Evolutionary conservation across 257 asterid genomes (phyloP).

Genomic region (Petunia secreta): DNA sequence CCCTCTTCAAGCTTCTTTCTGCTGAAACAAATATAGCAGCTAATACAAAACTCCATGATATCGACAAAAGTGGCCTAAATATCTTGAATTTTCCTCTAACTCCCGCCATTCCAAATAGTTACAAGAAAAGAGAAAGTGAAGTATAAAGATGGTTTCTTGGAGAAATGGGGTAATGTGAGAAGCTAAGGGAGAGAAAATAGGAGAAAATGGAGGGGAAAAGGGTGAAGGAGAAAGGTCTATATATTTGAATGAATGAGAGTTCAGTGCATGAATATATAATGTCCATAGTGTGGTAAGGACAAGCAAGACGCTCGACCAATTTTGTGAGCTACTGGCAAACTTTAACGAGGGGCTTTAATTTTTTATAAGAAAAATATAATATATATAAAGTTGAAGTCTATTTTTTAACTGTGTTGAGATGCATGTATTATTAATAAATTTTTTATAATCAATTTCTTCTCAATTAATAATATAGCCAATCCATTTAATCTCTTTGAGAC

Average conservation of each 20-base stretch:
- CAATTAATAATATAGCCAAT: no score
- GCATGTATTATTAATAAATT: no score
- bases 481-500: no score
- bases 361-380: no score
- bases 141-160: constrained; percentile 3
- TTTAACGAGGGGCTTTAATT: no score
- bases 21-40: constrained; percentile 85
- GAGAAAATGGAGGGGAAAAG: constrained; percentile 14
- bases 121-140: not conserved
- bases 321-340: no score
- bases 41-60: constrained; percentile 68
- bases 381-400: no score
- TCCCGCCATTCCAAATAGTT: constrained; percentile 48
- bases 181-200: not conserved
- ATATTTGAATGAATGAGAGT: not conserved
- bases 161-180: not conserved
- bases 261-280: not conserved
- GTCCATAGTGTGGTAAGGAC: not conserved
- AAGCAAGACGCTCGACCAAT: no score
- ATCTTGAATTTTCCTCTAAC: constrained; percentile 58
- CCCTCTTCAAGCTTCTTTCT: constrained; percentile 66
- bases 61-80: constrained; percentile 57
- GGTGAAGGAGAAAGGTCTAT: constrained; percentile 8
- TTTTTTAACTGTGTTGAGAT: no score
- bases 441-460: no score